phyloP scores from a whole-genome alignment of 73 alveolate genomes.

The Stentor coeruleus region DNA sequence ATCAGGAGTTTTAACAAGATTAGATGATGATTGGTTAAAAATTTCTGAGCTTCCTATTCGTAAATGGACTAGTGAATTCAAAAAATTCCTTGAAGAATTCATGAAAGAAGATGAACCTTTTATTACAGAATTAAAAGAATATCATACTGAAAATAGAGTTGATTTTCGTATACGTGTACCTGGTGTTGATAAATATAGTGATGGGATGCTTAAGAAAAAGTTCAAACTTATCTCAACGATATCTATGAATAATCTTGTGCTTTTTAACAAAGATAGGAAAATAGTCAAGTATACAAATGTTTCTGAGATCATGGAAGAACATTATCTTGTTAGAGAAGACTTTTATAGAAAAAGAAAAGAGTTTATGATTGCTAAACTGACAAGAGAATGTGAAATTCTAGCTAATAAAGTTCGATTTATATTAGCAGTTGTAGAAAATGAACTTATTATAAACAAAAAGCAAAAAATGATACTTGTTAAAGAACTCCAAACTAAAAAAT shows the following conservation, averaged over 20 bases:
- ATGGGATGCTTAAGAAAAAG: conserved; percentile 64
- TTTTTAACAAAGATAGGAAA: conserved; percentile 73
- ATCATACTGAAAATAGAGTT: conserved; percentile 88
- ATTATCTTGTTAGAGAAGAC: conserved; percentile 69
- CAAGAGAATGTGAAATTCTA: conserved; percentile 48
- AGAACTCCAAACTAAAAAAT: conserved; percentile 49
- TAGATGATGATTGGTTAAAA: conserved; percentile 48
- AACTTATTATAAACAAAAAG: conserved; percentile 54
- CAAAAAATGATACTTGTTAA: conserved; percentile 58
- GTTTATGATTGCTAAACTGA: conserved; percentile 58
- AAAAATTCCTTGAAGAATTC: conserved; percentile 67
- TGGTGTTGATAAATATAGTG: conserved; percentile 31
- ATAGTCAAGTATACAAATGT: conserved; percentile 65
- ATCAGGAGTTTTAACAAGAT: conserved; percentile 32
- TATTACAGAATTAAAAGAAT: conserved; percentile 88
- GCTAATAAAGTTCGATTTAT: conserved; percentile 76
- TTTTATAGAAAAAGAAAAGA: conserved; percentile 81
- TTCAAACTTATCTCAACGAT: conserved; percentile 71
- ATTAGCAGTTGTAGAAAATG: conserved; percentile 63
- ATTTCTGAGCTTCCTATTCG: conserved; percentile 84
- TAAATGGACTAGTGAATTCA: conserved; percentile 84
- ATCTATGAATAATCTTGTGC: conserved; percentile 80
- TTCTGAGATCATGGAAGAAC: conserved; percentile 82
- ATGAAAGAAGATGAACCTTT: conserved; percentile 71
- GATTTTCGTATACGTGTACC: conserved; percentile 66